Conservation (phyloP, 139 green algal genomes). For the Chlamydomonas schloesseri region DNA sequence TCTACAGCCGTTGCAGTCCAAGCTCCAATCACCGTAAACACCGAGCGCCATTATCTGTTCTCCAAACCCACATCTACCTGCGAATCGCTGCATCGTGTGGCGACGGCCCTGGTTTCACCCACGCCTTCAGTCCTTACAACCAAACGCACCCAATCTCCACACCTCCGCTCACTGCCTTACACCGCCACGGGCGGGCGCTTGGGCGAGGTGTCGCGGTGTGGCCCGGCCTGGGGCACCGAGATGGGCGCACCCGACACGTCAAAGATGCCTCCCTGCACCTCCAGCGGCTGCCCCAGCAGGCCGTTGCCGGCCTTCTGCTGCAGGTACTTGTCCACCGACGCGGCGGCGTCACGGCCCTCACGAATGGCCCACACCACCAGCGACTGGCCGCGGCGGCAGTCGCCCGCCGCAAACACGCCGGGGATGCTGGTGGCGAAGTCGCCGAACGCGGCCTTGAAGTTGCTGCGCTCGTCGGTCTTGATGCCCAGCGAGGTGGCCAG, state of each 20-base stretch:
- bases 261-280: slow-evolving; percentile 35
- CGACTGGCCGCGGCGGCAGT: slow-evolving; percentile 94
- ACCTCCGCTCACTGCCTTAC: background rate
- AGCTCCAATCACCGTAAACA: no score
- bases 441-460: slow-evolving; percentile 98
- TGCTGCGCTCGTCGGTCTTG: slow-evolving; percentile 87
- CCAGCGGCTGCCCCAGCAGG: slow-evolving; percentile 25
- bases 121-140: no score
- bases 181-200: slow-evolving; percentile 27
- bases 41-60: no score
- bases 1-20: no score
- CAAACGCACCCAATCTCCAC: background rate
- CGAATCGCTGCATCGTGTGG: no score
- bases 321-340: slow-evolving; percentile 68
- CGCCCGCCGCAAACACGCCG: slow-evolving; percentile 95
- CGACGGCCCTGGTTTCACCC: no score
- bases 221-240: background rate
- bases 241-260: slow-evolving; percentile 18
- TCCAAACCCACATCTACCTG: no score
- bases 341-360: slow-evolving; percentile 89
- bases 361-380: slow-evolving; percentile 96
- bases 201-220: background rate
- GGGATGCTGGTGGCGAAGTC: slow-evolving; percentile 90
- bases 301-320: background rate
- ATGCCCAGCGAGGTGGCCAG: slow-evolving; percentile 83